Conservation (phyloP, 257 asterid species). For the Capsicum chinense region DNA sequence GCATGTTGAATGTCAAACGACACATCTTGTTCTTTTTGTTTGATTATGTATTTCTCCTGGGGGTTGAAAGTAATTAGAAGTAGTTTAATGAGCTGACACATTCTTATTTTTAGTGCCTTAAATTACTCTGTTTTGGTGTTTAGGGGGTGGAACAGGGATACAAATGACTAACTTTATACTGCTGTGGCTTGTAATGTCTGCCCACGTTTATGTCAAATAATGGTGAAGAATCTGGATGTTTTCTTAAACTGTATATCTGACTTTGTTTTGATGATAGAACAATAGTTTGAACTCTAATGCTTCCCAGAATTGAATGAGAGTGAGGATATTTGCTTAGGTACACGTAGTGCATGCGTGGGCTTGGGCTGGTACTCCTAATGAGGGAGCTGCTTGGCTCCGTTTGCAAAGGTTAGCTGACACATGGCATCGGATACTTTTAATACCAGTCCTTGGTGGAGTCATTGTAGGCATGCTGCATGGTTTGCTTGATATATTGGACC, state of each 20-base stretch:
- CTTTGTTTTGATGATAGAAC: background rate
- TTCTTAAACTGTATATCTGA: conserved; percentile 13
- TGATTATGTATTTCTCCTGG: background rate
- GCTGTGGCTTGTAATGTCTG: background rate
- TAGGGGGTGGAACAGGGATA: background rate
- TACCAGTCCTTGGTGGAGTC: conserved; percentile 96
- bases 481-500: conserved; percentile 80
- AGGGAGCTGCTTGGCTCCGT: conserved; percentile 98
- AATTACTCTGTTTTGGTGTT: background rate
- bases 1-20: background rate
- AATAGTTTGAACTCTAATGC: background rate
- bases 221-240: background rate
- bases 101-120: background rate
- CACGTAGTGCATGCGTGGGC: conserved; percentile 96
- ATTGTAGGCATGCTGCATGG: conserved; percentile 97
- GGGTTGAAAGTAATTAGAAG: background rate
- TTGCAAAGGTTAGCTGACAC: conserved; percentile 88
- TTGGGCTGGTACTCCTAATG: conserved; percentile 98
- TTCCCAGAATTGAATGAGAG: conserved; percentile 15
- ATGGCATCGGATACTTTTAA: conserved; percentile 89
- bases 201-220: background rate
- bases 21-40: background rate
- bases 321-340: conserved; percentile 55
- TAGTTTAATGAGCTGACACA: background rate
- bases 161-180: background rate